Conservation (phyloP, 305 asterid genomes). For the Solanum aculeatissimum region DNA sequence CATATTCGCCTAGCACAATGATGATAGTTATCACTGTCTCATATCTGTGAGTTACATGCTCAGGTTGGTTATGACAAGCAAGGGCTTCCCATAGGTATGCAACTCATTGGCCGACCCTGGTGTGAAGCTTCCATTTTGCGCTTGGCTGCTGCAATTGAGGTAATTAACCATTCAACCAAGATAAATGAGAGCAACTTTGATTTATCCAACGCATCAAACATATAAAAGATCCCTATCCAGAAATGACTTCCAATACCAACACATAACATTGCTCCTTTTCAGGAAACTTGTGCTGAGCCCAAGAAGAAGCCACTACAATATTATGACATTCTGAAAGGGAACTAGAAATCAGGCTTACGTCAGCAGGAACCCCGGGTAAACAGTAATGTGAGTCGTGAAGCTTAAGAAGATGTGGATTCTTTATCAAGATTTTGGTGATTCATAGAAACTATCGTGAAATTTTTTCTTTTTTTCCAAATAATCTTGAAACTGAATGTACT, state of each 20-base stretch:
- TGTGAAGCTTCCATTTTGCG: constrained; percentile 78
- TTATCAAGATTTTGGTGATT: background rate
- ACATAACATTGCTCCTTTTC: constrained; percentile 3
- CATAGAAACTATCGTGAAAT: background rate
- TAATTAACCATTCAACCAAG: constrained; percentile 2
- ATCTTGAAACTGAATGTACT: background rate
- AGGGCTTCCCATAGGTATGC: constrained; percentile 89
- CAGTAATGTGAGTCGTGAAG: background rate
- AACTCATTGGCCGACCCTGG: constrained; percentile 94
- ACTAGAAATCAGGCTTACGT: constrained; percentile 1
- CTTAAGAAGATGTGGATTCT: background rate
- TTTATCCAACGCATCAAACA: background rate
- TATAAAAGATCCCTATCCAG: background rate
- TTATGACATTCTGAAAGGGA: constrained; percentile 59
- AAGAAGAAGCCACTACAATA: constrained; percentile 72
- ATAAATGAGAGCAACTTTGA: background rate
- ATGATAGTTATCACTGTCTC: background rate
- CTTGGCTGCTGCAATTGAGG: constrained; percentile 86
- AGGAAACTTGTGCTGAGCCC: constrained; percentile 53
- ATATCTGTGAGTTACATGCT: background rate
- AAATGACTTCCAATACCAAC: background rate
- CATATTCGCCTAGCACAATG: background rate
- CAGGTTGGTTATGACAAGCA: constrained; percentile 92
- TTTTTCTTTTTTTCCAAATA: background rate
- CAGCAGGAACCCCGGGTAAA: background rate